Evolutionary conservation across 805 yeast species (phyloP).

Genomic region (Citeromyces matritensis): DNA sequence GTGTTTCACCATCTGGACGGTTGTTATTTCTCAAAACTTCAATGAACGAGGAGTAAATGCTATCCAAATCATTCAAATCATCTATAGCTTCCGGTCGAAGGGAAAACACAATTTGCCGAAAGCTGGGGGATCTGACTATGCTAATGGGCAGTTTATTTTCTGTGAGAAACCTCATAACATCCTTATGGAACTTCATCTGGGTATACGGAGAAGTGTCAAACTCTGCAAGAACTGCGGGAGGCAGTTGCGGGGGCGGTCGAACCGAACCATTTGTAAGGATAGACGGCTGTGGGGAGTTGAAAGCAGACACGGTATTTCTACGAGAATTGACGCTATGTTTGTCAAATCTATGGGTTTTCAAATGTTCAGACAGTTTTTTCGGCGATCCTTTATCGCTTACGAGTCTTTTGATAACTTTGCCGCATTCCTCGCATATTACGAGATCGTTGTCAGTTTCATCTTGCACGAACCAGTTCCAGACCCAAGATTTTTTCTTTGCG

Average conservation of each 20-base stretch:
- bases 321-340: constrained; percentile 22
- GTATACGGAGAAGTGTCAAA: constrained; percentile 28
- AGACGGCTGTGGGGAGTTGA: not conserved
- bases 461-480: constrained; percentile 47
- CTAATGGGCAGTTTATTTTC: constrained; percentile 35
- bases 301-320: constrained; percentile 18
- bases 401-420: constrained; percentile 28
- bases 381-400: constrained; percentile 44
- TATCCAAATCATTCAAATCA: constrained; percentile 30
- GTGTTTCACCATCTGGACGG: too few relatives aligned
- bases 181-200: constrained; percentile 29
- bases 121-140: constrained; percentile 31
- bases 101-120: constrained; percentile 34
- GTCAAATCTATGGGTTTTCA: constrained; percentile 34
- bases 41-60: constrained; percentile 24
- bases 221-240: constrained; percentile 5
- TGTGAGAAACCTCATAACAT: constrained; percentile 29
- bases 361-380: constrained; percentile 40
- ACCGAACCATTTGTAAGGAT: not conserved
- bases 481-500: constrained; percentile 49
- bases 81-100: constrained; percentile 28
- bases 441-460: constrained; percentile 28
- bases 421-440: constrained; percentile 41
- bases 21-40: constrained; percentile 20
- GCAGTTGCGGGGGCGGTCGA: constrained; percentile 2